Evolutionary conservation across 306 rosid species (phyloP), one percentile per base, ranked within the genome.

Genomic region (Coriaria nepalensis): DNA sequence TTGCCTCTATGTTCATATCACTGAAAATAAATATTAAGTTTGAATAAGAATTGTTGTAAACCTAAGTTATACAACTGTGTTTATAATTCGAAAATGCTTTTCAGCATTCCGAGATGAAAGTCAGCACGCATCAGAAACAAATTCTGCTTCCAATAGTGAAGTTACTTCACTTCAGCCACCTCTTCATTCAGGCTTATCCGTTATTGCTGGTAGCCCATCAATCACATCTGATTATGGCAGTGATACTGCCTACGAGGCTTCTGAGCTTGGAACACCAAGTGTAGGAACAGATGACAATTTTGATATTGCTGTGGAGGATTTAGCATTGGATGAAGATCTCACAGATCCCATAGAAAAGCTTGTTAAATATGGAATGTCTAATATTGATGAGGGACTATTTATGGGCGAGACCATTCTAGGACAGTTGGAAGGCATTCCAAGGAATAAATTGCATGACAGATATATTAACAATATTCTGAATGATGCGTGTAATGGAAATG

Each of bases 331-430:
- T 70, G 99, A 92, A 62, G 96, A 81, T 61, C 59, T 81, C 63
- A 69, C 83, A 2, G 74, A 77, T 61, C 96, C 96, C 39, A 75
- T 92, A 13, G 99, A 92, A 68, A 92, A 74, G 63, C 83, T 92
- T 59, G 81, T 76, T 63, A 82, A 86, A 67, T 92, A 67, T 64
- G 83, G 94, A 58, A 69, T 86, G 77, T 68, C 96, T 52, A 86
- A 92, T 68, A 92, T 92, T 63, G 99, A 85, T 9, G 93, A 92
- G 68, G 99, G 99, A 14, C 73, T 92, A 13, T 82, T 85, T 71
- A 75, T 92, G 96, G 93, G 99, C 40, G 96, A 92, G 73, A 78
- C 99, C 15, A 86, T 92, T 69, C 74, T 92, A 59, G 99, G 86
- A 61, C 93, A 86, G 68, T 77, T 86, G 70, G 96, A 92, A 78